Evolutionary conservation across 148 eudicot species (phyloP).

Genomic region (Talinum fruticosum): DNA sequence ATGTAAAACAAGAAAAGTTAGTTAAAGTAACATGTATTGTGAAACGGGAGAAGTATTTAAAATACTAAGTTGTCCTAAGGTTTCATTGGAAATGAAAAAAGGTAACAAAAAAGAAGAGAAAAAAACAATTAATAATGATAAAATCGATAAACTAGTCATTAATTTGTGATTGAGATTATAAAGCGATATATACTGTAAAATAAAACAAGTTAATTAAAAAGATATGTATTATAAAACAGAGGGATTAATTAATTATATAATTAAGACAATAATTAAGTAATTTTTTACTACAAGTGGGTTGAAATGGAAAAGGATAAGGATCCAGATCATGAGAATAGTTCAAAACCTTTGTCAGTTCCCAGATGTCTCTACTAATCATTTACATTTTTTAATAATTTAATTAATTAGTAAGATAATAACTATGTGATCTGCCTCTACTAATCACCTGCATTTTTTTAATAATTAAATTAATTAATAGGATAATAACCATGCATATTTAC

Average conservation of each 20-base stretch:
- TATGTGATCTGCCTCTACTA: background rate
- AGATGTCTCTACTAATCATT: slow-evolving; percentile 1
- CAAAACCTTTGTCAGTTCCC: slow-evolving; percentile 2
- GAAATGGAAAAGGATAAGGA: slow-evolving; percentile 5
- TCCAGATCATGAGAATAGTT: background rate
- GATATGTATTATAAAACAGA: too few relatives aligned
- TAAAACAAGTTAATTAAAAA: too few relatives aligned
- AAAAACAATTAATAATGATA: too few relatives aligned
- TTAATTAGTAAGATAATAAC: background rate
- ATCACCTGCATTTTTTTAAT: background rate
- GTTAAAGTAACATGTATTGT: too few relatives aligned
- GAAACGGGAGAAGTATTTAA: too few relatives aligned
- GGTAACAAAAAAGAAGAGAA: too few relatives aligned
- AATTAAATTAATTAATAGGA: slow-evolving; percentile 8
- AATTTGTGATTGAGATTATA: too few relatives aligned
- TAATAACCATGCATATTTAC: slow-evolving; percentile 15
- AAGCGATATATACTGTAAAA: too few relatives aligned
- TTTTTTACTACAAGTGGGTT: slow-evolving; percentile 1
- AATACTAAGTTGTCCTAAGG: too few relatives aligned
- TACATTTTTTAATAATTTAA: background rate
- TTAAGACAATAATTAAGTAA: background rate
- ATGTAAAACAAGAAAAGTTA: too few relatives aligned
- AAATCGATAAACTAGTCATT: too few relatives aligned
- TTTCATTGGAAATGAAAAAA: too few relatives aligned
- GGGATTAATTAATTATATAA: background rate